A percentile compares a stretch with the other conserved stretches of the same genome.
phyloP scores from a whole-genome alignment of 495 filamentous ascomycete genomes.

The Schizothecium vesticola region DNA sequence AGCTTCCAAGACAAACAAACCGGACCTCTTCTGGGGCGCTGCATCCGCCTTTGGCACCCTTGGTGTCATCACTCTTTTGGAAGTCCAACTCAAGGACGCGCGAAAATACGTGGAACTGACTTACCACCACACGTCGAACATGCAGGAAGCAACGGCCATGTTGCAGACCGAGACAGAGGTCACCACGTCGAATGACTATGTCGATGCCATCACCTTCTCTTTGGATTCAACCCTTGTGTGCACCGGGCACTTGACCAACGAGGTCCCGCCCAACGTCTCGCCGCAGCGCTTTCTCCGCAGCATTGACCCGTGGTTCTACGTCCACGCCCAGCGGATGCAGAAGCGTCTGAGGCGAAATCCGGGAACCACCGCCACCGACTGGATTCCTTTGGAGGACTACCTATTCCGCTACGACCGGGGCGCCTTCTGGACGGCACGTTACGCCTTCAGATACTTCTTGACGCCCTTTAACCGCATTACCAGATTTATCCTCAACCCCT shows the following conservation, averaged over 20 bases:
- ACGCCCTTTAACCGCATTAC: constrained; percentile 51
- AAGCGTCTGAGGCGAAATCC: not conserved
- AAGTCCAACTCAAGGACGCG: constrained; percentile 49
- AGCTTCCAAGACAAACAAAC: constrained; percentile 30
- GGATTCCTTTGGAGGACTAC: constrained; percentile 48
- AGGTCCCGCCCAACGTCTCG: constrained; percentile 22
- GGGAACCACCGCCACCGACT: constrained; percentile 11
- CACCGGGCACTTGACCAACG: constrained; percentile 43
- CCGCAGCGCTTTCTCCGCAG: constrained; percentile 37
- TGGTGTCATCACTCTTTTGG: constrained; percentile 52
- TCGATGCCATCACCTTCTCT: constrained; percentile 48
- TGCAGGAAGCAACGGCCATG: constrained; percentile 7
- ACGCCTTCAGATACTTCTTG: constrained; percentile 48
- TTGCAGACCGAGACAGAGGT: constrained; percentile 15
- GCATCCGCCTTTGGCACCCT: constrained; percentile 55
- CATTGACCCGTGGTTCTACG: constrained; percentile 50
- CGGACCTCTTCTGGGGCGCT: constrained; percentile 53
- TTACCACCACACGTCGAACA: constrained; percentile 30
- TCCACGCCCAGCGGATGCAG: constrained; percentile 34
- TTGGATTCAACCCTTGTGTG: constrained; percentile 44
- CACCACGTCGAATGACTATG: constrained; percentile 36
- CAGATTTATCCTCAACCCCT: constrained; percentile 44
- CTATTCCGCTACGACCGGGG: constrained; percentile 60
- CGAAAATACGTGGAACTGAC: constrained; percentile 48
- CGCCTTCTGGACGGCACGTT: constrained; percentile 52